Evolutionary conservation across 305 asterid genomes (phyloP), one percentile per base, ranked within the genome.

Genomic region (Stenogyne calaminthoides): DNA sequence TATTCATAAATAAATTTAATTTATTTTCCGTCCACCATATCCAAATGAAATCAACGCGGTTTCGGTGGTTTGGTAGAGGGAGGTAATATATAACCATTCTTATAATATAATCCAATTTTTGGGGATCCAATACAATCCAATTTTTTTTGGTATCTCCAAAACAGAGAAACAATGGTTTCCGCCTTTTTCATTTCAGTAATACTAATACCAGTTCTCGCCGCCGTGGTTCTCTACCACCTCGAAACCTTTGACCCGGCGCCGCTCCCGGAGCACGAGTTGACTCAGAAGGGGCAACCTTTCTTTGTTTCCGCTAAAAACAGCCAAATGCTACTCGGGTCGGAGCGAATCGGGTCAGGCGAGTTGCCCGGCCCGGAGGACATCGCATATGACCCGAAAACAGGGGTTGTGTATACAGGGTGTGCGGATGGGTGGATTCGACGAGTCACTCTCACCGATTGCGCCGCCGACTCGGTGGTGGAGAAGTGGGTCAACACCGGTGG

Each of bases 401-500:
- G 92, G 8, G 75, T 83, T 18, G 74, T 91, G 9, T 94, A 88
- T 70, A 91, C 97, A 15, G 97, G 97, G 2, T 79, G 89, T 37
- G 81, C 1, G 1, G 98, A 93, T 59, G 98, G 98, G 10, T 93
- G 97, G 98, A 63, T 93, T 62, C 77, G 73, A 64, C 84, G 91
- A 18, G 82, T 91, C 32, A 78, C 59, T 6, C 73, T 85, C 42
- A 78, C 79, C 16, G 87, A 71, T 11, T 79, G 90, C 9, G 85
- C 82, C 25, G 84, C 78, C 4, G 93, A 84, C 47, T 47, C 86
- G 58, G 86, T 16, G 76, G 90, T 83, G 79, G 88, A 89, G 87
- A 71, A 84, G 42, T 93, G 97, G 97, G 83, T 88, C 75, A 85
- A 86, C 82, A 91, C 98, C 1, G 98, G 94, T 5, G 98, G 98